Percentiles rank a stretch among this genome's conserved stretches.
Conservation (phyloP, 164 flowering plant species). For the Litsea cubeba region DNA sequence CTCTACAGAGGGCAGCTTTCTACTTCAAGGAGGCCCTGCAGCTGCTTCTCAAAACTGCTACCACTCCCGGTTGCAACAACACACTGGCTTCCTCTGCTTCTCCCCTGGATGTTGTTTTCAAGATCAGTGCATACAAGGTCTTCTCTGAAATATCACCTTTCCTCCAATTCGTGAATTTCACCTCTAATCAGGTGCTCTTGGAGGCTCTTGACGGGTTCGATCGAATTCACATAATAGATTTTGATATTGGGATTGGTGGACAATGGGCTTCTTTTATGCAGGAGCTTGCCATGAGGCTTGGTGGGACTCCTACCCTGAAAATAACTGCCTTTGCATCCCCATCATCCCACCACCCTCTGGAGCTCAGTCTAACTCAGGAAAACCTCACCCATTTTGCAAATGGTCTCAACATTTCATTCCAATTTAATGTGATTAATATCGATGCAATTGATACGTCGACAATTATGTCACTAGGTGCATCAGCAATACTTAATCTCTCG, state of each 20-base stretch:
- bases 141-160: constrained; percentile 74
- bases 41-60: constrained; percentile 28
- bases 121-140: constrained; percentile 63
- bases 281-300: constrained; percentile 47
- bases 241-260: constrained; percentile 74
- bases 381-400: constrained; percentile 59
- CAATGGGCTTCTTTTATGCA: constrained; percentile 92
- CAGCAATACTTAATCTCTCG: constrained; percentile 12
- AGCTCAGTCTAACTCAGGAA: constrained; percentile 53
- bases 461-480: constrained; percentile 22
- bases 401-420: constrained; percentile 46
- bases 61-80: constrained; percentile 14
- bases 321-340: constrained; percentile 67
- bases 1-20: constrained; percentile 74
- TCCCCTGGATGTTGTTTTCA: constrained; percentile 48
- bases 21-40: constrained; percentile 77
- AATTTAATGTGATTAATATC: constrained; percentile 45
- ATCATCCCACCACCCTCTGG: constrained; percentile 46
- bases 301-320: constrained; percentile 45
- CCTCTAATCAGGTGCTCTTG: constrained; percentile 73
- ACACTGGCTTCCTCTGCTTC: constrained; percentile 21
- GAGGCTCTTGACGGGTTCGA: constrained; percentile 50
- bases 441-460: constrained; percentile 34
- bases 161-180: constrained; percentile 66
- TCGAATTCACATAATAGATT: constrained; percentile 59